Evolutionary conservation across 768 basidiomycete genomes (phyloP).

Genomic region (Trametes sanguinea): DNA sequence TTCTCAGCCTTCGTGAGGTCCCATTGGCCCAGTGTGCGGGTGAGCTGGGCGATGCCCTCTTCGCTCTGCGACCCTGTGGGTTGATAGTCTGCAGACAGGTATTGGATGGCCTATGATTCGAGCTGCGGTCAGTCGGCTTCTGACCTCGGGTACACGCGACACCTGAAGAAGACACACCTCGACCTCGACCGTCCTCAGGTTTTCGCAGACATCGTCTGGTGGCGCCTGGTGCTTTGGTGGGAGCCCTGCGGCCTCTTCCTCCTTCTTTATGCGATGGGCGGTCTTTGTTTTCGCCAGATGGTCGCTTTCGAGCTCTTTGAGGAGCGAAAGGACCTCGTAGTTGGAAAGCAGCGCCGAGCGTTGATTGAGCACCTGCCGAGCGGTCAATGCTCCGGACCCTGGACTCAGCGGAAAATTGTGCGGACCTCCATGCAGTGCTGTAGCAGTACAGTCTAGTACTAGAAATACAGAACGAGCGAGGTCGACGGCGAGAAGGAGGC

Average conservation of each 20-base stretch:
- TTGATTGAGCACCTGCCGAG: constrained; percentile 60
- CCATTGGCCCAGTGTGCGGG: constrained; percentile 64
- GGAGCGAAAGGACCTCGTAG: constrained; percentile 77
- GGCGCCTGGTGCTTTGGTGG: constrained; percentile 33
- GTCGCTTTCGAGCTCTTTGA: constrained; percentile 75
- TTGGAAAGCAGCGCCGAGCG: constrained; percentile 86
- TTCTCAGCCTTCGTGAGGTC: constrained; percentile 90
- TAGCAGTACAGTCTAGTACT: constrained; percentile 18
- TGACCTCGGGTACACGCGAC: background rate
- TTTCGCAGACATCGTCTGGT: constrained; percentile 68
- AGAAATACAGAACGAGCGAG: constrained; percentile 13
- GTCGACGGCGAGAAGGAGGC: background rate
- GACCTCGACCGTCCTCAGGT: constrained; percentile 82
- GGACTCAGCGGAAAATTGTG: background rate
- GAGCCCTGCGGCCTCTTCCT: constrained; percentile 58
- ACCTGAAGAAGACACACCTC: constrained; percentile 51
- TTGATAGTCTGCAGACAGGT: constrained; percentile 76
- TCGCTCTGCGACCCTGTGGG: constrained; percentile 67
- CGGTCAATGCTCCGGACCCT: constrained; percentile 1
- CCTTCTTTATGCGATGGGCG: constrained; percentile 74
- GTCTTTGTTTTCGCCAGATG: constrained; percentile 70
- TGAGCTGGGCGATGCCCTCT: constrained; percentile 63
- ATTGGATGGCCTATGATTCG: constrained; percentile 75
- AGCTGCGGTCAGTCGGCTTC: constrained; percentile 15
- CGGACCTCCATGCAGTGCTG: constrained; percentile 31